Evolutionary conservation across 2,329 filamentous ascomycete species (phyloP).

Genomic region (Aplosporella prunicola): DNA sequence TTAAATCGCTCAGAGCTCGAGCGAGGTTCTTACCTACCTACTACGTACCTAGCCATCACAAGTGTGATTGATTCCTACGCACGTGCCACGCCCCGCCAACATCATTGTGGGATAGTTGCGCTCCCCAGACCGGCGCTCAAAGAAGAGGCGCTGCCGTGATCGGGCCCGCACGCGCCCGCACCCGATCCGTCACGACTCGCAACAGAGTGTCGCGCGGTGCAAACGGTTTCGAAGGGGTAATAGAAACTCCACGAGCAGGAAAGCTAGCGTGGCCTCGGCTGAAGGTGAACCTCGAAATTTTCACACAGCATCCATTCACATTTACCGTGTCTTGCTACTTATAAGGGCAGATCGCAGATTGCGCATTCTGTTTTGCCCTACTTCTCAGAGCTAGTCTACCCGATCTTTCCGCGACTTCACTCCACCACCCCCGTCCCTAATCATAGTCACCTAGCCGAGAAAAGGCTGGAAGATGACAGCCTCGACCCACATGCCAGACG

Average conservation of each 20-base stretch:
- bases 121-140: too few species aligned
- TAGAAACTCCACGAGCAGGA: conserved; percentile 6
- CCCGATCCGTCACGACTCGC: too few species aligned
- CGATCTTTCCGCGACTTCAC: not conserved
- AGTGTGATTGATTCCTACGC: too few species aligned
- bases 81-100: too few species aligned
- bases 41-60: too few species aligned
- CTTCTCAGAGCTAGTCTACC: not conserved
- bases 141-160: too few species aligned
- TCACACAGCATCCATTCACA: not conserved
- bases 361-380: not conserved
- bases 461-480: conserved; percentile 1
- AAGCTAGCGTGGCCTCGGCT: conserved; percentile 4
- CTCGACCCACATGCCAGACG: conserved; percentile 2
- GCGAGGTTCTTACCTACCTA: too few species aligned
- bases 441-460: not conserved
- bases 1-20: too few species aligned
- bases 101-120: too few species aligned
- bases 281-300: conserved; percentile 4
- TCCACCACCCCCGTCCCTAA: not conserved
- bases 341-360: too few species aligned
- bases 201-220: too few species aligned
- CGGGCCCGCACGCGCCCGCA: too few species aligned
- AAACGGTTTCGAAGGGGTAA: conserved; percentile 12
- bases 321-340: not conserved